Evolutionary conservation across 2,329 filamentous ascomycete genomes (phyloP), one percentile per base, ranked within the genome.

Genomic region (Botrytis sinoallii): DNA sequence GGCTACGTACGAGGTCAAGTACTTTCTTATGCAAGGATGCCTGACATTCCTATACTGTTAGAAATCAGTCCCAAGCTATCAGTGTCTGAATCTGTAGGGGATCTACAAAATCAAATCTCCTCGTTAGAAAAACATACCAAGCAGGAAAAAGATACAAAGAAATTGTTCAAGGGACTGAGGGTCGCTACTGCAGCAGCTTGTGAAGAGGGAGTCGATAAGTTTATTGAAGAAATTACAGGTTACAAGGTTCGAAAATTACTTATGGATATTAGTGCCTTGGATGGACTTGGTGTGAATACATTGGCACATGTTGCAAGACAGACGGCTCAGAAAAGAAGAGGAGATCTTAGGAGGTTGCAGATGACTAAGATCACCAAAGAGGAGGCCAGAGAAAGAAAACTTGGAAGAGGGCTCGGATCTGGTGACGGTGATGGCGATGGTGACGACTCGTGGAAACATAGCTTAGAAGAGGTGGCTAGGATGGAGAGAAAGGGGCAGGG

Each of bases 181-280:
- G 84, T 89, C 57, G 87, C 87, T 8, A 84, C 86, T 44, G 86
- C 85, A 8, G 88, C 88, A 18, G 88, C 88, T 7, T 88, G 87
- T 68, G 85, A 89, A 72, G 84, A 87, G 72, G 81, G 84, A 52
- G 84, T 89, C 3, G 87, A 90, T 77, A 83, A 83, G 0, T 85
- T 85, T 79, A 85, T 90, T 71, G 82, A 84, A 42, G 81, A 85
- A 35, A 84, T 84, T 75, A 89, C 87, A 0, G 88, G 88, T 0
- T 78, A 88, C 38, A 82, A 86, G 22, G 84, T 89, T 64, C 84
- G 88, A 48, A 84, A 84, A 10, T 88, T 90, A 75, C 79, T 90
- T 25, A 86, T 86, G 6, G 87, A 88, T 76, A 77, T 90, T 55
- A 86, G 84, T 77, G 83, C 83, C 0, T 84, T 89, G 63, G 87